Conservation (phyloP, 441 rosid species). For the Isatis lusitanica region DNA sequence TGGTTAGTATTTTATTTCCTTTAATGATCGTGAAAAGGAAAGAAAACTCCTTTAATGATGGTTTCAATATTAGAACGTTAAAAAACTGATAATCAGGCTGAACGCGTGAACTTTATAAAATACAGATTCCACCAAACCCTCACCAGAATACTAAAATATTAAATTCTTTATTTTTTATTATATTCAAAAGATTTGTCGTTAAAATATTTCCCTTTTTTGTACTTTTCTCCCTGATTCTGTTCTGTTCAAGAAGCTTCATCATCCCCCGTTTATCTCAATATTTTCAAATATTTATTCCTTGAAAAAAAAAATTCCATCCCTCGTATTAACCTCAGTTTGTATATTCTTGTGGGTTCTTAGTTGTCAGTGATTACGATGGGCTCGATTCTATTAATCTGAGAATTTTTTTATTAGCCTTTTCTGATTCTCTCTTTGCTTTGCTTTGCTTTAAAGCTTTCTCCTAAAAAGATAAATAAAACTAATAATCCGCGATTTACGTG, state of each 20-base stretch:
- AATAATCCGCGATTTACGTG: slow-evolving; percentile 25
- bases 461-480: not conserved
- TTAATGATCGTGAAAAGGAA: not conserved
- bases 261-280: not conserved
- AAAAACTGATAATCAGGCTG: slow-evolving; percentile 3
- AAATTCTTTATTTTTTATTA: not conserved
- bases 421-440: slow-evolving; percentile 20
- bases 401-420: not conserved
- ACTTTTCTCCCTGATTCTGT: slow-evolving; percentile 30
- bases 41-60: not conserved
- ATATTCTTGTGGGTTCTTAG: slow-evolving; percentile 27
- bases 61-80: not conserved
- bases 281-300: not conserved
- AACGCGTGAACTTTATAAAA: slow-evolving; percentile 19
- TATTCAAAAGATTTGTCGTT: slow-evolving; percentile 19
- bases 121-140: slow-evolving; percentile 10
- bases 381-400: not conserved
- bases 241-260: slow-evolving; percentile 16
- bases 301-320: not conserved
- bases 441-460: slow-evolving; percentile 30
- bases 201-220: not conserved
- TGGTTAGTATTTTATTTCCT: not conserved
- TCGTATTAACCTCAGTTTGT: slow-evolving; percentile 16
- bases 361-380: slow-evolving; percentile 31
- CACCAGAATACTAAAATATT: not conserved